These are phyloP conservation scores for Pholiota adiposa DNA, from an alignment of 1,284 basidiomycete species.

Conservation along the genomic window DNA sequence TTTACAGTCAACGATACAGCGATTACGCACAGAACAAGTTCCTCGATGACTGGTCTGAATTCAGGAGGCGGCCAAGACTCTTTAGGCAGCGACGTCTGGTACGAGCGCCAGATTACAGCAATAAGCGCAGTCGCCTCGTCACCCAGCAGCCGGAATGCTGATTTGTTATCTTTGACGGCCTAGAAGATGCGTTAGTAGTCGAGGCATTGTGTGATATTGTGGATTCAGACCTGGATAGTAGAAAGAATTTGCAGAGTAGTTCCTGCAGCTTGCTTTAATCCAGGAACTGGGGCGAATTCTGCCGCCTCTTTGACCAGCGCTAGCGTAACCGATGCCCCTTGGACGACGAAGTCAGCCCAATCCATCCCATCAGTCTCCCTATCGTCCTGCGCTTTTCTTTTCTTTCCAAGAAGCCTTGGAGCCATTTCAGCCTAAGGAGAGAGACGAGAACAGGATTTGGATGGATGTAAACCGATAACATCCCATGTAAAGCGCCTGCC, in stretches of 20 bases:
- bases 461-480: background rate
- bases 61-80: background rate
- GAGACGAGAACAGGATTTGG: background rate
- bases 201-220: background rate
- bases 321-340: slow-evolving; percentile 1
- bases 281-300: slow-evolving; percentile 5
- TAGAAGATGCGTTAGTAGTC: background rate
- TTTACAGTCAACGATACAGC: background rate
- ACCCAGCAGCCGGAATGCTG: slow-evolving; percentile 19
- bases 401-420: background rate
- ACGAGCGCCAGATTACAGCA: slow-evolving; percentile 15
- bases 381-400: background rate
- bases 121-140: slow-evolving; percentile 23
- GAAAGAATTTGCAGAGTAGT: background rate
- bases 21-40: background rate
- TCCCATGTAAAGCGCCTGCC: background rate
- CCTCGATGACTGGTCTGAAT: background rate
- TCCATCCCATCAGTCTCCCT: background rate
- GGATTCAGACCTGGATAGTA: slow-evolving; percentile 2
- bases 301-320: slow-evolving; percentile 10
- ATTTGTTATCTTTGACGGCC: slow-evolving; percentile 23
- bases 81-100: background rate
- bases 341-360: background rate
- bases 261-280: slow-evolving; percentile 5
- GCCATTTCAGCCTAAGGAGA: background rate